phyloP scores from a whole-genome alignment of 805 yeast species.

The Blastobotrys mokoenaii region DNA sequence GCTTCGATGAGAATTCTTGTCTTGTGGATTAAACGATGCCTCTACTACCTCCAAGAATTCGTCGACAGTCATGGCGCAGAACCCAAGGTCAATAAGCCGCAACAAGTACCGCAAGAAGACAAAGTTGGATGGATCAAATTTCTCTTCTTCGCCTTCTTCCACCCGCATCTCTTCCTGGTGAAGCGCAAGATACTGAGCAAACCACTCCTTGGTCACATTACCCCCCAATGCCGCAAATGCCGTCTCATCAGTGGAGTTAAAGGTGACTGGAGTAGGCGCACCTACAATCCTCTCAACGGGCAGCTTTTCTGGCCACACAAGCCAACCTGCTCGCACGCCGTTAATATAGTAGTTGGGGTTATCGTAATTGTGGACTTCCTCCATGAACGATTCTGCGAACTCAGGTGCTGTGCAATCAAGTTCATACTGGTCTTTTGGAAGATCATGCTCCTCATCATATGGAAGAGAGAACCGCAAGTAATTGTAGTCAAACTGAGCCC shows the following conservation, averaged over 20 bases:
- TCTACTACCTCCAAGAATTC: constrained; percentile 47
- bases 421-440: too few species aligned
- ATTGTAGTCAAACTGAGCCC: constrained; percentile 43
- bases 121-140: constrained; percentile 59
- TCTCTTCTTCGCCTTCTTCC: constrained; percentile 32
- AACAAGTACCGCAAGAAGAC: constrained; percentile 45
- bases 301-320: constrained; percentile 60
- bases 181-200: constrained; percentile 40
- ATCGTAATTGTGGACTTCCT: constrained; percentile 43
- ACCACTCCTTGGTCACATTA: constrained; percentile 48
- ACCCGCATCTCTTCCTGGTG: constrained; percentile 48
- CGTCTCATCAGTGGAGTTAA: constrained; percentile 36
- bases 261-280: constrained; percentile 18
- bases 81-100: constrained; percentile 39
- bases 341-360: constrained; percentile 54
- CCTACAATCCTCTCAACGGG: constrained; percentile 24
- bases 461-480: constrained; percentile 26
- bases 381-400: constrained; percentile 36
- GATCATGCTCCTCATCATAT: constrained; percentile 30
- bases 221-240: constrained; percentile 38
- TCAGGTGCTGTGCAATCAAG: constrained; percentile 37
- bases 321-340: constrained; percentile 53
- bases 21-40: constrained; percentile 50
- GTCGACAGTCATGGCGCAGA: constrained; percentile 36
- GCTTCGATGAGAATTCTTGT: constrained; percentile 68